Evolutionary conservation across 2,329 filamentous ascomycete genomes (phyloP).

Genomic region (Claviceps purpurea): DNA sequence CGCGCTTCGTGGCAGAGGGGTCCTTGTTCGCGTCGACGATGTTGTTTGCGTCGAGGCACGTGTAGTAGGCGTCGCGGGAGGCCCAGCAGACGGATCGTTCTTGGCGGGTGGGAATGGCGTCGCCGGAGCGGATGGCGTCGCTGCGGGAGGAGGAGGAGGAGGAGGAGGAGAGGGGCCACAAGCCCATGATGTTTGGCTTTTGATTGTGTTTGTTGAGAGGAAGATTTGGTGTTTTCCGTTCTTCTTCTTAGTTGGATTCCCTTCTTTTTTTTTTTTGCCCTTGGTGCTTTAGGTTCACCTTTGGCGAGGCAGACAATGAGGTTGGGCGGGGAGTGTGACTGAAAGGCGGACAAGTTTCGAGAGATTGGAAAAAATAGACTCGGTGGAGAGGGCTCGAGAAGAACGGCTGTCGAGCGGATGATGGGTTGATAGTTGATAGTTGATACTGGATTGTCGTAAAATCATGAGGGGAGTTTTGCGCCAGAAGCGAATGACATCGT

Average conservation of each 20-base stretch:
- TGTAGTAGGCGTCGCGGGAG: conserved; percentile 75
- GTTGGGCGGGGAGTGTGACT: neutral
- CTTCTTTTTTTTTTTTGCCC: too few relatives aligned
- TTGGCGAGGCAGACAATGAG: neutral
- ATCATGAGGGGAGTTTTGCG: too few relatives aligned
- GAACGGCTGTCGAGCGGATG: neutral
- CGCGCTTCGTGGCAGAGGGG: conserved; percentile 22
- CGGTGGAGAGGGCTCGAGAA: too few relatives aligned
- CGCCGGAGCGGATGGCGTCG: conserved; percentile 33
- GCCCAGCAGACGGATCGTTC: conserved; percentile 82
- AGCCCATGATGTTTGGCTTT: conserved; percentile 25
- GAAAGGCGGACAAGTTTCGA: neutral
- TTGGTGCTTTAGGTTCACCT: too few relatives aligned
- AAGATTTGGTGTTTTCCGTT: neutral
- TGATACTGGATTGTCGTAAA: too few relatives aligned
- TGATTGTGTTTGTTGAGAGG: neutral
- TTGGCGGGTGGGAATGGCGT: conserved; percentile 68
- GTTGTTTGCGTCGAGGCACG: conserved; percentile 67
- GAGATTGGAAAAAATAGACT: neutral
- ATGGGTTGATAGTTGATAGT: neutral
- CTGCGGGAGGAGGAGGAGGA: conserved; percentile 33
- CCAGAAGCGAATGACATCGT: neutral
- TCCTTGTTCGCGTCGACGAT: conserved; percentile 57
- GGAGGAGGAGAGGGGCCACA: conserved; percentile 31
- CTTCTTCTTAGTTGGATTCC: neutral